Evolutionary conservation across 345 rosid species (phyloP).

Genomic region (Populus simonii): DNA sequence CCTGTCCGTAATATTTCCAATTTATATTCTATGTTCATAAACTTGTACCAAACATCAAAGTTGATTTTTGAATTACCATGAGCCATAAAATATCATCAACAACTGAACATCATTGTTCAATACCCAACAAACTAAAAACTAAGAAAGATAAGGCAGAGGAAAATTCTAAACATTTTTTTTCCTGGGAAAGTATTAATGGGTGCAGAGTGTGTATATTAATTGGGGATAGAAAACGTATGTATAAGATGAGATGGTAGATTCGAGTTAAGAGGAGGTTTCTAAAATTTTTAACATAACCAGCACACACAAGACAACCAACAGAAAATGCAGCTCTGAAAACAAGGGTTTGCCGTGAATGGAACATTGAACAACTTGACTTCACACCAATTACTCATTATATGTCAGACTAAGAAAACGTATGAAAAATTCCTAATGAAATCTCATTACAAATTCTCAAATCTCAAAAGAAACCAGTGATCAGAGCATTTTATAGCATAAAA

Average conservation of each 20-base stretch:
- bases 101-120: neutral
- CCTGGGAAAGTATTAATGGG: neutral
- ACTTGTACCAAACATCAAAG: no score
- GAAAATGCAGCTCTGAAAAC: neutral
- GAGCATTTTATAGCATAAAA: no score
- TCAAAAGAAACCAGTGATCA: no score
- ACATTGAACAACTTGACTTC: no score
- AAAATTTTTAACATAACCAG: neutral
- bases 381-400: no score
- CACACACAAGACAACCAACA: neutral
- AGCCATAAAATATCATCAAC: neutral
- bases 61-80: neutral
- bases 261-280: neutral
- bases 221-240: no score
- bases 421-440: no score
- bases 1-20: no score
- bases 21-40: no score
- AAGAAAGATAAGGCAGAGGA: neutral
- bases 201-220: neutral
- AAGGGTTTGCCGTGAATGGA: neutral
- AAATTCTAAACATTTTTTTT: neutral
- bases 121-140: neutral
- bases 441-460: no score
- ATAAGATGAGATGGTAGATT: neutral
- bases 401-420: no score